Evolutionary conservation across 441 rosid genomes (phyloP).

Genomic region (Brassica hybrid): DNA sequence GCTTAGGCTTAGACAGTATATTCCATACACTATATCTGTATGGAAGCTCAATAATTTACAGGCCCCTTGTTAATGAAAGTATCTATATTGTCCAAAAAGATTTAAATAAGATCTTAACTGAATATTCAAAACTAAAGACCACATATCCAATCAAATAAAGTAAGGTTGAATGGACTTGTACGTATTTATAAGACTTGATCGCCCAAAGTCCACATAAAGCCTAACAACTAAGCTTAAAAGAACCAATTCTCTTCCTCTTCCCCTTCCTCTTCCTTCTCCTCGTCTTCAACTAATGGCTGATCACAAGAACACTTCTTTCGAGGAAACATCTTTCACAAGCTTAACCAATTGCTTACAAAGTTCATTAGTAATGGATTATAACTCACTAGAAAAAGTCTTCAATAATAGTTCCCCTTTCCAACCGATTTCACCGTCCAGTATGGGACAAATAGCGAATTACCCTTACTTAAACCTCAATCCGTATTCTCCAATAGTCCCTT

Average conservation of each 20-base stretch:
- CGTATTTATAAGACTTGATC: conserved; percentile 38
- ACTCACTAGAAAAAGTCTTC: conserved; percentile 61
- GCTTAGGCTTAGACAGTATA: background rate
- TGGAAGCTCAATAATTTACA: background rate
- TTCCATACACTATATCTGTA: background rate
- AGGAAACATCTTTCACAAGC: conserved; percentile 49
- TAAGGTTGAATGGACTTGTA: conserved; percentile 21
- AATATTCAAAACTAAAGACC: conserved; percentile 27
- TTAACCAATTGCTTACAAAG: conserved; percentile 66
- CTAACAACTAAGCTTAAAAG: conserved; percentile 20
- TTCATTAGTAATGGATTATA: conserved; percentile 57
- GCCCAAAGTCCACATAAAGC: conserved; percentile 45
- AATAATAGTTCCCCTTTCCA: conserved; percentile 41
- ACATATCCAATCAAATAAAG: conserved; percentile 18
- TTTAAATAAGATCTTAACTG: background rate
- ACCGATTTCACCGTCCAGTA: conserved; percentile 51
- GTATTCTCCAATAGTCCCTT: conserved; percentile 67
- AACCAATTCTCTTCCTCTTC: conserved; percentile 26
- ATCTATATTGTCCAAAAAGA: background rate
- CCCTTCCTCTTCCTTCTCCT: conserved; percentile 21
- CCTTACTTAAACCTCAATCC: conserved; percentile 45
- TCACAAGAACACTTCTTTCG: conserved; percentile 46
- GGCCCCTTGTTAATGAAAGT: conserved; percentile 14
- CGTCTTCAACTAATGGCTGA: conserved; percentile 18
- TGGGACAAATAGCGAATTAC: conserved; percentile 38